Base-by-base conservation (phyloP, 441 rosid species). In the Viola pubescens region DNA sequence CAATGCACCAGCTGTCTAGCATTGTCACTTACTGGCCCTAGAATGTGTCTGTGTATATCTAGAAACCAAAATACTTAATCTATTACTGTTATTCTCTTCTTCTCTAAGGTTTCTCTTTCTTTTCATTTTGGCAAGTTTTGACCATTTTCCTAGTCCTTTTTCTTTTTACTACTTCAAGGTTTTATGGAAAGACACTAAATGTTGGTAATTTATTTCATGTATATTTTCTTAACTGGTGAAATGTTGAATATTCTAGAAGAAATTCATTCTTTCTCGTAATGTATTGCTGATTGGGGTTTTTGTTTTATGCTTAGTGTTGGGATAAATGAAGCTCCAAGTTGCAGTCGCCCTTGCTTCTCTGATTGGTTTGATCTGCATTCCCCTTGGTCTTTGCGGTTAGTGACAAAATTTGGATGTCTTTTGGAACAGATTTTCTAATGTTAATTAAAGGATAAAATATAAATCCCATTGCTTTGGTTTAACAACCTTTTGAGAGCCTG, bases 331-430 rank as follows among this genome's bases (percentile, higher is more conserved):
- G 87, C 73, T 75, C 56, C 73, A 65, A 64, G 71, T 70, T 59
- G 71, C 68, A 75, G 73, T 73, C 12, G 64, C 62, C 10, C 67
- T 88, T 68, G 63, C 65, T 56, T 74, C 66, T 73, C 67, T 91
- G 48, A 43, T 76, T 61, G 16, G 74, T 60, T 67, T 86, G 65
- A 69, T 82, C 69, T 66, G 77, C 70, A 39, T 86, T 73, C 87
- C 72, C 52, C 87, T 41, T 60, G 75, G 81, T 70, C 64, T 79
- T 69, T 79, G 86, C 67, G 90, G 97, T 91, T 60, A 79, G 82
- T 79, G 64, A 60, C 47, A 45, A 60, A n/a, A 60, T 37, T 55
- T 52, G 3, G 58, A 46, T 56, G 4, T 2, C 13, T 11, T 64
- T 46, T 50, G 5, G 47, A 14, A n/a, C 51, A 19, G 16, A 62